Evolutionary conservation across 1,284 basidiomycete species (phyloP), one percentile per base, ranked within the genome.

Genomic region (Tremellales sp.): DNA sequence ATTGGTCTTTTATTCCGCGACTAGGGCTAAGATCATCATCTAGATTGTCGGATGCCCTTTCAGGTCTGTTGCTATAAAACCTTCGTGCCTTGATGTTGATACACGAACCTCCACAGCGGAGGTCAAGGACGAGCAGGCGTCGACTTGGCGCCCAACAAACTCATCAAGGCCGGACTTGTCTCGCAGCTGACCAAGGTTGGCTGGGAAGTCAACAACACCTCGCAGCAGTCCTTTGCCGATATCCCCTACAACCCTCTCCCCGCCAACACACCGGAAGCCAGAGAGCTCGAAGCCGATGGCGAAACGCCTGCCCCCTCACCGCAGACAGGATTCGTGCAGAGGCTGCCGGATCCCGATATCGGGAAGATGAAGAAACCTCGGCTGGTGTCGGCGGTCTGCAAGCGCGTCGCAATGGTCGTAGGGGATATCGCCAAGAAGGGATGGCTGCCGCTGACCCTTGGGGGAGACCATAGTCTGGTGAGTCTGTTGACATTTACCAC

Each of bases 391-490:
- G 77, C 79, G n/a, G 92, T 97, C 42, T 85, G 82, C 58, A 71
- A 89, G 72, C 79, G 83, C 38, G 84, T 98, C 25, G 82, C 87
- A n/a, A 74, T 80, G 31, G 82, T 75, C 26, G 87, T 98, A 18
- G 82, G 82, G 16, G 78, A 70, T 12, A 86, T 92, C 70, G 83
- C 82, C 28, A 79, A 79, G 71, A 80, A 81, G 45, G 91, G 93
- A 8, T 80, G 84, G 65, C 75, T 98, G 32, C 86, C 92, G 3
- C 75, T 98, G 13, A 97, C 92, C 1, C 77, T 98, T n/a, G 95
- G 94, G 14, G 95, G 95, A 10, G 93, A 97, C 69, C 93, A 97
- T 73, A 92, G 88, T 44, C 74, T 97, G 66, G 88, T 87, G 54
- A 53, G 84, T 76, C 38, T 5, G 21, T 39, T 40, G 36, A 4